Percentiles rank a stretch among this genome's conserved stretches.
phyloP scores from a whole-genome alignment of 495 filamentous ascomycete genomes.

The Aspergillus panamensis region DNA sequence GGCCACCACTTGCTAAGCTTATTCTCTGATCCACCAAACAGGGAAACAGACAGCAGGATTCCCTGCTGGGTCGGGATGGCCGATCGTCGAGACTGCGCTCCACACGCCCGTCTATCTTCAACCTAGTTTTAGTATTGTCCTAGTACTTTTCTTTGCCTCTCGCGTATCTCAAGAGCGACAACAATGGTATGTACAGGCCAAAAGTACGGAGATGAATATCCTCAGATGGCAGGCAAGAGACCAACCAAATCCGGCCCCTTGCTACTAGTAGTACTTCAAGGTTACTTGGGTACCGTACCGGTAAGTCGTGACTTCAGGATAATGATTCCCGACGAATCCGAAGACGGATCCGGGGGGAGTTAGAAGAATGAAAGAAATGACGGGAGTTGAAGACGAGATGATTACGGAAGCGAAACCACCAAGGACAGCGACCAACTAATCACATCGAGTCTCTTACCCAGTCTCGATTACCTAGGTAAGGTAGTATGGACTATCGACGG shows the following conservation, averaged over 20 bases:
- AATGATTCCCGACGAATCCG: neutral
- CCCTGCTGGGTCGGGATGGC: constrained; percentile 10
- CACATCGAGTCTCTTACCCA: too few relatives aligned
- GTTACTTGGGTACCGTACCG: too few relatives aligned
- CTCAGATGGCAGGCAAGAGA: too few relatives aligned
- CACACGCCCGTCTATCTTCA: constrained; percentile 14
- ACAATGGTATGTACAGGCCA: too few relatives aligned
- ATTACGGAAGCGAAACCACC: too few relatives aligned
- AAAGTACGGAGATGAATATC: too few relatives aligned
- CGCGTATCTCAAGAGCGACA: neutral
- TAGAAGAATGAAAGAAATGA: neutral
- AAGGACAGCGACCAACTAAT: neutral
- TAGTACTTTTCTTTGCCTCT: neutral
- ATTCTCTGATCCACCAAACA: constrained; percentile 21
- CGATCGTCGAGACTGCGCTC: constrained; percentile 15
- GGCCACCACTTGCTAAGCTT: constrained; percentile 21
- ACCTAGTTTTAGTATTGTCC: neutral
- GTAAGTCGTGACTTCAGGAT: neutral
- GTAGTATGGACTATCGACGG: neutral
- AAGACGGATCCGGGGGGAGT: neutral
- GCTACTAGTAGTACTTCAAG: too few relatives aligned
- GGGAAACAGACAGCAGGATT: constrained; percentile 12
- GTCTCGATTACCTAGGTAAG: too few relatives aligned
- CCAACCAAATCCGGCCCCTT: neutral
- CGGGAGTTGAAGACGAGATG: neutral